Base-by-base conservation (phyloP, 805 yeast genomes). In the Wickerhamomyces strasburgensis region DNA sequence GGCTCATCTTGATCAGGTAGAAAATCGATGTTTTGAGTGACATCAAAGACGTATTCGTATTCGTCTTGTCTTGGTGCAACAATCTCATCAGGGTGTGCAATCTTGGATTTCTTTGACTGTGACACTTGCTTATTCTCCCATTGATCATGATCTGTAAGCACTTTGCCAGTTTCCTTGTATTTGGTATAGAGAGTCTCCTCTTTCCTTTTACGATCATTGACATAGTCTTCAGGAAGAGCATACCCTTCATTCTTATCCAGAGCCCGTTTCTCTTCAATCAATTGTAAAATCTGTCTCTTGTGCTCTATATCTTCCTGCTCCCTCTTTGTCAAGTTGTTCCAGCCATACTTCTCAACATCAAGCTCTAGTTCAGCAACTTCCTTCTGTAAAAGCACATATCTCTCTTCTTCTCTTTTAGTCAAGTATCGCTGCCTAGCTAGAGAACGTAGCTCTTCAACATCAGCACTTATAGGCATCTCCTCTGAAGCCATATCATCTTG, bases 21-120 rank as follows among this genome's bases (percentile, higher is more conserved):
- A 46, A 76, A 79, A 14, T 76, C 72, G 23, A 80, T 73, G 33
- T 67, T 67, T 46, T 80, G 84, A 0, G 75, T 60, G 24, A 76
- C 75, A 53, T 85, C 93, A 60, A 82, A 83, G 1, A 86, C 90
- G 58, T 68, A 86, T n/a, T 84, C 94, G 50, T 82, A 84, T 27
- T 76, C 57, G 5, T 67, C 65, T 19, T 57, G 68, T 3, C 62
- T 62, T 0, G 71, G 67, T 1, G 68, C 52, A 13, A 56, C 51
- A 15, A 72, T 65, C 33, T 66, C 68, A 47, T 71, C 75, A 16
- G 62, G 62, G 27, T 56, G 64, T 21, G 48, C 52, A 5, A 51
- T 46, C 33, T 46, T 52, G 14, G 50, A 13, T 17, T 36, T 48
- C 34, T 52, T 54, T 1, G 38, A 19, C 13, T 34, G 34, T 6